Percentiles rank a stretch among this genome's conserved stretches.
phyloP scores from a whole-genome alignment of 371 early-diverging fungal genomes.

The Mucor saturninus region DNA sequence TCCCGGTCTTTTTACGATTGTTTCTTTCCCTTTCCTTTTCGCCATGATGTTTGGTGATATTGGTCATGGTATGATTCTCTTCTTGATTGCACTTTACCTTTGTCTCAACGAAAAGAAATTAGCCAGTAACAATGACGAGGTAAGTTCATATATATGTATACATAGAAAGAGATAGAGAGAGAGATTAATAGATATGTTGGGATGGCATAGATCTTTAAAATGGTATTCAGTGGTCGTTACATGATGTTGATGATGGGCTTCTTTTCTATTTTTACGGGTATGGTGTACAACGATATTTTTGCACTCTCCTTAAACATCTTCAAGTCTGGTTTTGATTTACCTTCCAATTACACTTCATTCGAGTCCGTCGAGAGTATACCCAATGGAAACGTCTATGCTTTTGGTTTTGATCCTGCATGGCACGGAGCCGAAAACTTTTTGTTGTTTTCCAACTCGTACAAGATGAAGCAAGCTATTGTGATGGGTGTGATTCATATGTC shows the following conservation, averaged over 20 bases:
- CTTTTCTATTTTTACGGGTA: constrained; percentile 97
- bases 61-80: constrained; percentile 95
- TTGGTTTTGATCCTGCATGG: constrained; percentile 95
- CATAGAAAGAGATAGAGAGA: no score
- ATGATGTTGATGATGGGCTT: constrained; percentile 97
- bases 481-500: constrained; percentile 93
- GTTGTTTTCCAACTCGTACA: constrained; percentile 98
- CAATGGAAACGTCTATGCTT: constrained; percentile 62
- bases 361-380: constrained; percentile 50
- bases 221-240: constrained; percentile 97
- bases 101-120: constrained; percentile 85
- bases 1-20: constrained; percentile 97
- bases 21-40: constrained; percentile 99
- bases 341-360: constrained; percentile 47
- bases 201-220: constrained; percentile 68
- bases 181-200: not conserved
- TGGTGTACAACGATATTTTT: constrained; percentile 98
- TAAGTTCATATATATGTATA: constrained; percentile 30
- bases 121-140: constrained; percentile 72
- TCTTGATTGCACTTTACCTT: constrained; percentile 78
- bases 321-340: constrained; percentile 78
- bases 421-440: constrained; percentile 92
- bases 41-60: constrained; percentile 99
- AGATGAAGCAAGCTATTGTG: constrained; percentile 99
- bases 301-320: constrained; percentile 83